These are phyloP conservation scores for Colletotrichum zoysiae DNA, from an alignment of 2,329 filamentous ascomycete genomes.

Conservation along the genomic window DNA sequence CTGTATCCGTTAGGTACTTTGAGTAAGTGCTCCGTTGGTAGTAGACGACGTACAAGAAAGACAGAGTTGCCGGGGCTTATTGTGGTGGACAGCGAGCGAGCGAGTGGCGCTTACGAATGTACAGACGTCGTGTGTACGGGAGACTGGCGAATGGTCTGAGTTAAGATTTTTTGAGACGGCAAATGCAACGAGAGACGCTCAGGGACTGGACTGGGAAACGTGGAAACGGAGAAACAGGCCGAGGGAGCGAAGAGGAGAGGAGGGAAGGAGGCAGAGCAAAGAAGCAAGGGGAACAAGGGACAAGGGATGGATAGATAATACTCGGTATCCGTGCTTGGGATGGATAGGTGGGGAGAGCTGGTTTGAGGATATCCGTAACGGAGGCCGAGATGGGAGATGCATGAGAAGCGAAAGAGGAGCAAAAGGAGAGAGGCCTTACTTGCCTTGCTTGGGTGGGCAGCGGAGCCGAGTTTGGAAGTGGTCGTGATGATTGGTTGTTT, in stretches of 20 bases:
- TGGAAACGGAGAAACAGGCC: constrained; percentile 21
- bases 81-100: not conserved
- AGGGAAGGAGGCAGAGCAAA: not conserved
- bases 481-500: not conserved
- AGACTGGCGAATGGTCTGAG: not conserved
- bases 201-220: constrained; percentile 26
- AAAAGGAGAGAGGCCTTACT: not conserved
- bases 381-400: not conserved
- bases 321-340: no score
- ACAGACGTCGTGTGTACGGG: not conserved
- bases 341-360: not conserved
- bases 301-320: not conserved
- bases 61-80: not conserved
- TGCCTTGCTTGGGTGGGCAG: not conserved
- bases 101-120: constrained; percentile 1
- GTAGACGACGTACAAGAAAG: no score
- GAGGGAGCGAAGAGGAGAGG: not conserved
- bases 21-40: no score
- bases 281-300: not conserved
- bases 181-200: constrained; percentile 37
- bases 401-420: not conserved
- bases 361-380: constrained; percentile 15
- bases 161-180: constrained; percentile 35
- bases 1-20: no score
- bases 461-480: constrained; percentile 4